Percentiles rank a stretch among this genome's conserved stretches.
phyloP scores from a whole-genome alignment of 768 basidiomycete genomes.

The Collybia mongolica region DNA sequence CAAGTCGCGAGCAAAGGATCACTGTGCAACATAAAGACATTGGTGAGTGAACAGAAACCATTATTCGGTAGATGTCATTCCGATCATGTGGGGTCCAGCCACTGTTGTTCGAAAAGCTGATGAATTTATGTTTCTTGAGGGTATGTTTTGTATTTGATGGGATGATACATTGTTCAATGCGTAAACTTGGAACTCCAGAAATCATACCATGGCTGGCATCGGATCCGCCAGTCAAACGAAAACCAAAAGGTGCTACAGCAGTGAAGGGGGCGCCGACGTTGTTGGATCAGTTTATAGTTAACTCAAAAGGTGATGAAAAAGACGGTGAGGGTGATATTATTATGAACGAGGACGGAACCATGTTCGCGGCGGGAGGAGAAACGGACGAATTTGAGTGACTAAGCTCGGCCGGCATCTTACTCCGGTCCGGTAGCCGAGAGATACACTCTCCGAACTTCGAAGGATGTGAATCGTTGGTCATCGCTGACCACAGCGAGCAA shows the following conservation, averaged over 20 bases:
- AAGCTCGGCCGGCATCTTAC: not conserved
- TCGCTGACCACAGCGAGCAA: constrained; percentile 1
- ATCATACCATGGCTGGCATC: constrained; percentile 52
- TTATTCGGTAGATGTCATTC: too few relatives aligned
- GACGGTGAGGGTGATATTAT: constrained; percentile 33
- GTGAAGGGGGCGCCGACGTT: constrained; percentile 33
- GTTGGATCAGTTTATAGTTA: constrained; percentile 50
- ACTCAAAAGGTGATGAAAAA: constrained; percentile 16
- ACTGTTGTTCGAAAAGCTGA: constrained; percentile 63
- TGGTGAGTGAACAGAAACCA: constrained; percentile 42
- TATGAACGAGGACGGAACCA: constrained; percentile 62
- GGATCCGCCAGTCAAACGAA: constrained; percentile 44
- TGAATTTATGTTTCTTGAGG: constrained; percentile 79
- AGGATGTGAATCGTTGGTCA: not conserved
- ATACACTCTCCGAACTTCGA: too few relatives aligned
- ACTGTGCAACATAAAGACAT: constrained; percentile 81
- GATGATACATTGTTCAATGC: not conserved
- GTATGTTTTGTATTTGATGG: constrained; percentile 31
- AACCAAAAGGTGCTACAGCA: constrained; percentile 28
- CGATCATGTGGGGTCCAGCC: constrained; percentile 33
- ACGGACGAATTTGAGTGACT: constrained; percentile 18
- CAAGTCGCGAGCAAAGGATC: constrained; percentile 67
- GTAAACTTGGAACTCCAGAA: constrained; percentile 33
- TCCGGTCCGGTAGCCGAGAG: constrained; percentile 6
- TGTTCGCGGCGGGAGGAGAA: constrained; percentile 39